Evolutionary conservation across 116 monocot species (phyloP).

Genomic region (Iris pallida): DNA sequence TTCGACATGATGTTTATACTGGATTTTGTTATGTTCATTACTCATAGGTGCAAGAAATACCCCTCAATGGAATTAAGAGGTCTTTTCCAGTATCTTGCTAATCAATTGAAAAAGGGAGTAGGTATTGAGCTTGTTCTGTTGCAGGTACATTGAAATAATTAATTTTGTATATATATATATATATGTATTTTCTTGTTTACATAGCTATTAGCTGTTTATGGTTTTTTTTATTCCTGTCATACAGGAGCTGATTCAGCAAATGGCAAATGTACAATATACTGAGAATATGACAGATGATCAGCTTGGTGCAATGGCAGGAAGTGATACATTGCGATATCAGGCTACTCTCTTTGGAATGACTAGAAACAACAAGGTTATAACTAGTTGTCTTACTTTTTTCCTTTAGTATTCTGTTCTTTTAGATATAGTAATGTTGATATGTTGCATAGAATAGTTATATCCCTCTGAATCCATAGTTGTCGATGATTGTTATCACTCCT

Average conservation of each 20-base stretch:
- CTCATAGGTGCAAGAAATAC: conserved; percentile 87
- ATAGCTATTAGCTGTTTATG: neutral
- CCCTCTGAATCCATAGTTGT: too few species aligned
- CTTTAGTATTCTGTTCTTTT: neutral
- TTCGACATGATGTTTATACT: neutral
- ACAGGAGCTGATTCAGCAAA: conserved; percentile 97
- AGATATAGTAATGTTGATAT: too few species aligned
- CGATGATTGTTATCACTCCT: too few species aligned
- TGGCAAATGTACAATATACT: conserved; percentile 95
- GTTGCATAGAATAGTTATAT: neutral
- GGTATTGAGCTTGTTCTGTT: conserved; percentile 92
- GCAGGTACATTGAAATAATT: conserved; percentile 42
- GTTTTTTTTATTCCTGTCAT: conserved; percentile 5
- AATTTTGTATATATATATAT: neutral
- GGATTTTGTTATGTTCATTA: conserved; percentile 6
- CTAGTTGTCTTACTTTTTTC: neutral
- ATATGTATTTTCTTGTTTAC: neutral
- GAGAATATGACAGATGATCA: conserved; percentile 99
- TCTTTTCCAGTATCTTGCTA: conserved; percentile 96
- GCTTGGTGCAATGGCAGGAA: conserved; percentile 95
- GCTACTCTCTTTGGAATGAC: conserved; percentile 74
- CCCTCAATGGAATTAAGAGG: conserved; percentile 96
- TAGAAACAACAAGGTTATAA: conserved; percentile 79
- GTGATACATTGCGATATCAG: conserved; percentile 84
- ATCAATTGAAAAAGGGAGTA: conserved; percentile 78